Conservation (phyloP, 495 filamentous ascomycete species). For the Hyphodiscus hymeniophilus region DNA sequence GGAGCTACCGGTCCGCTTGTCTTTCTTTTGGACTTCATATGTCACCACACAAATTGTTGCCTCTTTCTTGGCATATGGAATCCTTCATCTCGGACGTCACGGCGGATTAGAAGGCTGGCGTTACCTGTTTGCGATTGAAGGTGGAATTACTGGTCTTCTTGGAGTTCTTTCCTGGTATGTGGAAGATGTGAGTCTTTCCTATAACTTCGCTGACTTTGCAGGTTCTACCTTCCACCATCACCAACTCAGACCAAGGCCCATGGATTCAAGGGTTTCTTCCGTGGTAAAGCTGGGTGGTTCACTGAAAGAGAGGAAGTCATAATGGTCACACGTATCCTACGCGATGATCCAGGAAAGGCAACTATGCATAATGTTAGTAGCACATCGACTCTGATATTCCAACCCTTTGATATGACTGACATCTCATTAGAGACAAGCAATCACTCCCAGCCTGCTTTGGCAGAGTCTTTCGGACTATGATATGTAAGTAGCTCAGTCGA, state of each 20-base stretch:
- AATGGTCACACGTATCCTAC: slow-evolving; percentile 64
- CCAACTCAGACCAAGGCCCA: slow-evolving; percentile 57
- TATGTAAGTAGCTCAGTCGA: slow-evolving; percentile 25
- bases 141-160: slow-evolving; percentile 49
- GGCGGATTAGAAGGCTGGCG: slow-evolving; percentile 59
- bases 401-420: slow-evolving; percentile 28
- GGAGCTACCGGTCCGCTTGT: slow-evolving; percentile 57
- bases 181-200: background rate
- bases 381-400: background rate
- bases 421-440: slow-evolving; percentile 44
- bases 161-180: slow-evolving; percentile 50
- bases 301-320: slow-evolving; percentile 56
- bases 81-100: slow-evolving; percentile 56
- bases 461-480: slow-evolving; percentile 56
- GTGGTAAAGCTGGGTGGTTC: slow-evolving; percentile 68
- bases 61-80: slow-evolving; percentile 62
- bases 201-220: background rate
- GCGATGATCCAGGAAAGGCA: slow-evolving; percentile 64
- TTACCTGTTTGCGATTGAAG: slow-evolving; percentile 56
- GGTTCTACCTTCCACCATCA: slow-evolving; percentile 58
- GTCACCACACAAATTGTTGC: slow-evolving; percentile 54
- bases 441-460: slow-evolving; percentile 51
- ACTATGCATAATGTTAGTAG: slow-evolving; percentile 34
- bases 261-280: slow-evolving; percentile 32
- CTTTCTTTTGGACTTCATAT: slow-evolving; percentile 65